A percentile compares a stretch with the other conserved stretches of the same genome.
These are phyloP conservation scores for Ceratopteris richardii DNA, from an alignment of 75 land plant species.

Conservation along the genomic window DNA sequence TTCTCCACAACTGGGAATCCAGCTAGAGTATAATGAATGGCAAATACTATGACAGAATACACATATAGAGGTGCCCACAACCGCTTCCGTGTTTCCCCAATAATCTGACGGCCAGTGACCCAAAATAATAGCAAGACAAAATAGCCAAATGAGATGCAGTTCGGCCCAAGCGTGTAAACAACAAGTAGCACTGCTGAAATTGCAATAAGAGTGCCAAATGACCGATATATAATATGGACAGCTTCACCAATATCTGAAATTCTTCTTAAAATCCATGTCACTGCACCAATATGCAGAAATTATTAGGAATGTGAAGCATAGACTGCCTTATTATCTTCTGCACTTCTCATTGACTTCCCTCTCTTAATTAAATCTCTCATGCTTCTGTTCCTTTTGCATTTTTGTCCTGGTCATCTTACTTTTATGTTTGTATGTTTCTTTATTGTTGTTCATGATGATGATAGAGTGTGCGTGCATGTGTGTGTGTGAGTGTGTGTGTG, in stretches of 20 bases:
- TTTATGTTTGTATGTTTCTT: too few relatives aligned
- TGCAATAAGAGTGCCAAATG: conserved; percentile 86
- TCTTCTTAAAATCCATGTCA: conserved; percentile 55
- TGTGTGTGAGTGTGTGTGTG: too few relatives aligned
- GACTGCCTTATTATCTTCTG: too few relatives aligned
- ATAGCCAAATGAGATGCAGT: conserved; percentile 88
- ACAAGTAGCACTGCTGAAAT: conserved; percentile 68
- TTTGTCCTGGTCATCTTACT: too few relatives aligned
- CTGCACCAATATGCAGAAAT: conserved; percentile 33
- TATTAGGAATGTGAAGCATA: too few relatives aligned
- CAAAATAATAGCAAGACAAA: conserved; percentile 71
- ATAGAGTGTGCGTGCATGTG: too few relatives aligned
- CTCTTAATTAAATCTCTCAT: too few relatives aligned
- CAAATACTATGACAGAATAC: conserved; percentile 56
- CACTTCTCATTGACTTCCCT: too few relatives aligned
- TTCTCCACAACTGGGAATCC: conserved; percentile 49
- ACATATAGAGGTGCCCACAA: conserved; percentile 80
- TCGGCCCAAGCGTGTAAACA: conserved; percentile 63
- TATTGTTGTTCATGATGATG: too few relatives aligned
- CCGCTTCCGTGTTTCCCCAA: conserved; percentile 57
- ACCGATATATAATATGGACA: conserved; percentile 54
- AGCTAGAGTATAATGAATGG: conserved; percentile 56
- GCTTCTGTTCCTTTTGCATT: too few relatives aligned
- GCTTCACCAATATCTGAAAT: conserved; percentile 59
- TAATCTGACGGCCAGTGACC: conserved; percentile 91